These are phyloP conservation scores for Cutaneotrichosporon sp. DNA, from an alignment of 1,284 basidiomycete genomes.

Conservation along the genomic window DNA sequence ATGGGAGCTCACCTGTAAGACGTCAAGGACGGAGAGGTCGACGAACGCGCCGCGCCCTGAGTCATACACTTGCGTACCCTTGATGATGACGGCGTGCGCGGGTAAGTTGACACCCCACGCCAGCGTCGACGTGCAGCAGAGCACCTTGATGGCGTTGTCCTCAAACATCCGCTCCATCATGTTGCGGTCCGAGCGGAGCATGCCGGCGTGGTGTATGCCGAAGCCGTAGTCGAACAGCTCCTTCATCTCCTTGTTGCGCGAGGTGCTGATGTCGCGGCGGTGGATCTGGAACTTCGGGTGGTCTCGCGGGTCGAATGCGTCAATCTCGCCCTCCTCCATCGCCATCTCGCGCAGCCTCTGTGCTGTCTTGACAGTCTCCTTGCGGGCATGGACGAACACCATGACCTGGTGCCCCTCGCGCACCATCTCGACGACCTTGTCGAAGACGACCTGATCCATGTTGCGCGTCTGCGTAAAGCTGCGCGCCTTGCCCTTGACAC, in stretches of 20 bases:
- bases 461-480: conserved; percentile 76
- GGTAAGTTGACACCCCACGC: conserved; percentile 99
- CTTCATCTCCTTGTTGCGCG: conserved; percentile 93
- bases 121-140: conserved; percentile 97
- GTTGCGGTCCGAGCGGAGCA: conserved; percentile 92
- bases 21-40: conserved; percentile 93
- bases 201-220: conserved; percentile 98
- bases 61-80: conserved; percentile 97
- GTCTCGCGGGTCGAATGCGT: conserved; percentile 76
- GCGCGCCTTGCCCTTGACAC: conserved; percentile 87
- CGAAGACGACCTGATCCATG: conserved; percentile 84
- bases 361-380: conserved; percentile 96
- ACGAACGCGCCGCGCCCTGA: conserved; percentile 83
- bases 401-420: conserved; percentile 94
- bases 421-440: conserved; percentile 76
- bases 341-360: conserved; percentile 82
- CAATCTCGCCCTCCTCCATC: conserved; percentile 67
- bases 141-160: conserved; percentile 85
- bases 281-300: conserved; percentile 77
- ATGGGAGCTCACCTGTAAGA: conserved; percentile 64
- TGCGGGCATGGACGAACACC: conserved; percentile 99
- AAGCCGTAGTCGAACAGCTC: conserved; percentile 90
- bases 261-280: conserved; percentile 73
- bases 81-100: conserved; percentile 97
- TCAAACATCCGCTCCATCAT: conserved; percentile 96